phyloP scores from a whole-genome alignment of 345 rosid genomes.

The Noccaea bulbosa region DNA sequence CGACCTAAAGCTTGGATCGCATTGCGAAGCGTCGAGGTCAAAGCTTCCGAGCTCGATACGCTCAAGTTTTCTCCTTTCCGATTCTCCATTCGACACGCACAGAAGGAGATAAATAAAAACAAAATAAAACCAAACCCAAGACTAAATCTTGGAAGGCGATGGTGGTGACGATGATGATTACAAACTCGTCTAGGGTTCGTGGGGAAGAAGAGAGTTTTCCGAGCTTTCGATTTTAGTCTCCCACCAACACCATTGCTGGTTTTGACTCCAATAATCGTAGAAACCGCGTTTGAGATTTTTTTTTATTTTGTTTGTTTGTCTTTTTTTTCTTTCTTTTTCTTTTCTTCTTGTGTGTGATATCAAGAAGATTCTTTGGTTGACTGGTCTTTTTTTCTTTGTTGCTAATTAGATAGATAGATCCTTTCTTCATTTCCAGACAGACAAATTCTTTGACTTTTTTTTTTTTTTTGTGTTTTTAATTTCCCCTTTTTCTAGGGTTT shows the following conservation, averaged over 20 bases:
- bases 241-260: conserved; percentile 45
- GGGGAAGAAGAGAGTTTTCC: neutral
- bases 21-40: conserved; percentile 73
- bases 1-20: conserved; percentile 96
- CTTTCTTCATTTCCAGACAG: conserved; percentile 45
- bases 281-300: conserved; percentile 44
- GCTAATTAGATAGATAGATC: conserved; percentile 36
- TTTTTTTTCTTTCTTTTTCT: neutral
- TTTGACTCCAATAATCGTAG: conserved; percentile 46
- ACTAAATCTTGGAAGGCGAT: conserved; percentile 18
- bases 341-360: conserved; percentile 30
- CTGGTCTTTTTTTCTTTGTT: conserved; percentile 43
- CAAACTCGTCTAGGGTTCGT: conserved; percentile 26
- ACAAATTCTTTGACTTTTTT: conserved; percentile 47
- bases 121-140: neutral
- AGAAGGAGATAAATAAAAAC: neutral
- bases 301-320: neutral
- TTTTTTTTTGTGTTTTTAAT: neutral
- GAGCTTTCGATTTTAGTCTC: conserved; percentile 37
- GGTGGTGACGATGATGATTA: neutral
- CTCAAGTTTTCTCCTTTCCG: conserved; percentile 42
- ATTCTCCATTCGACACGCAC: conserved; percentile 34
- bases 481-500: conserved; percentile 17
- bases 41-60: conserved; percentile 53
- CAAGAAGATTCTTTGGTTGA: conserved; percentile 46